Evolutionary conservation across 2,329 filamentous ascomycete species (phyloP), one percentile per base, ranked within the genome.

Genomic region (Sclerotinia subarctica): DNA sequence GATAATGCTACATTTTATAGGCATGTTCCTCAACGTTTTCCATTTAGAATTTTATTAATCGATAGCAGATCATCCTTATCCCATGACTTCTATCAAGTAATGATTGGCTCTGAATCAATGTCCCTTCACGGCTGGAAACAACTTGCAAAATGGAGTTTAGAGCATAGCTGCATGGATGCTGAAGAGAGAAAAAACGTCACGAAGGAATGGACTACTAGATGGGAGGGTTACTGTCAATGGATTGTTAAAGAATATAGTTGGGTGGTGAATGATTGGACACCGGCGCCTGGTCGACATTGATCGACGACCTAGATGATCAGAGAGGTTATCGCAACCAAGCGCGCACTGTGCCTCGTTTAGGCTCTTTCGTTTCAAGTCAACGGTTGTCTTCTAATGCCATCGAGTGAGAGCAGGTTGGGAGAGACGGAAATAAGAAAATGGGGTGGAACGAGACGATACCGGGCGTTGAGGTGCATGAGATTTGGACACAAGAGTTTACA

Each of bases 31-130:
- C 29, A 3, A 3, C 24, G 7, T 26, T 10, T 13, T n/a, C 17
- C 3, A 24, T 46, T 21, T 17, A 7, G 26, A 24, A 7, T 21
- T n/a, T 58, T 15, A 47, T 70, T 74, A 69, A 75, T 24, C 26
- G 15, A 32, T 5, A 42, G 26, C 68, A 91, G 88, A 71, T 91
- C 90, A 19, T 87, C 87, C 2, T 82, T 93, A 54, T 89, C 88
- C 0, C 89, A 92, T 72, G 90, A 93, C 74, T 92, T 93, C 75
- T 93, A 92, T 76, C 90, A 93, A 75, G 83, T 89, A 69, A 87
- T 93, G 82, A 84, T 90, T 10, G 90, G 90, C 59, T 87, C 86
- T 56, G 81, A 83, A 17, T 83, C 86, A 68, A 91, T 93, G 83
- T 85, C 83, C 24, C 78, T 93, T 0, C 86, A 86, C 70, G 90